Percentiles rank a stretch among this genome's conserved stretches.
These are phyloP conservation scores for Yarrowia sp. DNA, from an alignment of 805 yeast genomes.

Conservation along the genomic window DNA sequence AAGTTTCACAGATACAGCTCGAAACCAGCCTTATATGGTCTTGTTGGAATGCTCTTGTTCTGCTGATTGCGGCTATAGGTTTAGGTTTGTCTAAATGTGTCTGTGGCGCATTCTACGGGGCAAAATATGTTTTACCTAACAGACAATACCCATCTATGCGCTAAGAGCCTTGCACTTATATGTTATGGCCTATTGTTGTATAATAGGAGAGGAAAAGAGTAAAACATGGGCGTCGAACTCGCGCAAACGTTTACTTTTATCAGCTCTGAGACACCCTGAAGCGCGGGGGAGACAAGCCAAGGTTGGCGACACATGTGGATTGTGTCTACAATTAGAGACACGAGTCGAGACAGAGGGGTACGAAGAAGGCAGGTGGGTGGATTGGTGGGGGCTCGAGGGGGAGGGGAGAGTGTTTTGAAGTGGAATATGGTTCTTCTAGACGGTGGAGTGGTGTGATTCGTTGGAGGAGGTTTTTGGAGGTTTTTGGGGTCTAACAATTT, in stretches of 20 bases:
- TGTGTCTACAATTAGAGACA: no score
- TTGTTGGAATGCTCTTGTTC: neutral
- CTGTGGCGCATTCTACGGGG: neutral
- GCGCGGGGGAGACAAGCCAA: no score
- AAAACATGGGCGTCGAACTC: neutral
- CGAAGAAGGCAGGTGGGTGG: no score
- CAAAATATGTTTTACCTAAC: no score
- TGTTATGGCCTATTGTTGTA: neutral
- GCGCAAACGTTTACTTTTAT: neutral
- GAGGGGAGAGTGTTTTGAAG: no score
- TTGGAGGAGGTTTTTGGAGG: no score
- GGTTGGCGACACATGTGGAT: no score
- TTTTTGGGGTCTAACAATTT: no score
- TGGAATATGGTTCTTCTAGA: no score
- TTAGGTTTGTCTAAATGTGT: neutral
- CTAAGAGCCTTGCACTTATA: constrained; percentile 5
- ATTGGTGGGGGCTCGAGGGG: no score
- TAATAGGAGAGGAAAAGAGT: neutral
- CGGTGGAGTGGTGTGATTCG: no score
- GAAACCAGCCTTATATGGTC: neutral
- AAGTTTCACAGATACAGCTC: neutral
- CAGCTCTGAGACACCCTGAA: neutral
- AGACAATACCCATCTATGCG: neutral
- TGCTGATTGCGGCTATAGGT: neutral
- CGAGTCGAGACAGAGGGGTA: no score